Conservation (phyloP, 1,284 basidiomycete genomes). For the Peniophora sp. region DNA sequence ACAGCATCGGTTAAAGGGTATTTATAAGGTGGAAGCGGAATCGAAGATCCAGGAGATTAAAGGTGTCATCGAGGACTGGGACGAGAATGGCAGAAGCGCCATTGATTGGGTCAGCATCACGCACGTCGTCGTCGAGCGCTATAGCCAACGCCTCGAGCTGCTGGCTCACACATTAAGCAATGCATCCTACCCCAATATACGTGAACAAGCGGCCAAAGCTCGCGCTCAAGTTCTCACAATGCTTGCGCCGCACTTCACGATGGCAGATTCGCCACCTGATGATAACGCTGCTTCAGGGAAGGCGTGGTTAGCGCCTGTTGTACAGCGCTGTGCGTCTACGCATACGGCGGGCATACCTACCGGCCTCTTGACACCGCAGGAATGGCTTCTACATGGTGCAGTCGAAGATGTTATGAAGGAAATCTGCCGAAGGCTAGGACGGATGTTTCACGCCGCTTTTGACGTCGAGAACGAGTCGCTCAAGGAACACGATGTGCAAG, state of each 20-base stretch:
- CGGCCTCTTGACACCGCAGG: constrained; percentile 22
- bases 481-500: background rate
- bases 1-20: constrained; percentile 25
- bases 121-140: constrained; percentile 34
- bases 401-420: constrained; percentile 27
- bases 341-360: constrained; percentile 22
- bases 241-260: constrained; percentile 25
- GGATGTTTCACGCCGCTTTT: constrained; percentile 33
- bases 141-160: constrained; percentile 30
- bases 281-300: constrained; percentile 8
- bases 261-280: background rate
- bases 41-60: constrained; percentile 6
- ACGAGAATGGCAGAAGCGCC: constrained; percentile 18
- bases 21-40: constrained; percentile 9
- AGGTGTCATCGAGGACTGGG: constrained; percentile 11
- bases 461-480: constrained; percentile 13
- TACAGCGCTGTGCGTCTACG: constrained; percentile 24
- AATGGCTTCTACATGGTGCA: constrained; percentile 24
- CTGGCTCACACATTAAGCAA: constrained; percentile 26
- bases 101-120: constrained; percentile 36
- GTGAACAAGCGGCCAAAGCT: constrained; percentile 9
- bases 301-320: constrained; percentile 23
- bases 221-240: constrained; percentile 25
- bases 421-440: constrained; percentile 36
- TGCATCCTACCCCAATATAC: background rate